Percentiles rank a stretch among this genome's conserved stretches.
These are phyloP conservation scores for Tetratostichococcus sp. DNA, from an alignment of 139 green algal species.

Conservation along the genomic window DNA sequence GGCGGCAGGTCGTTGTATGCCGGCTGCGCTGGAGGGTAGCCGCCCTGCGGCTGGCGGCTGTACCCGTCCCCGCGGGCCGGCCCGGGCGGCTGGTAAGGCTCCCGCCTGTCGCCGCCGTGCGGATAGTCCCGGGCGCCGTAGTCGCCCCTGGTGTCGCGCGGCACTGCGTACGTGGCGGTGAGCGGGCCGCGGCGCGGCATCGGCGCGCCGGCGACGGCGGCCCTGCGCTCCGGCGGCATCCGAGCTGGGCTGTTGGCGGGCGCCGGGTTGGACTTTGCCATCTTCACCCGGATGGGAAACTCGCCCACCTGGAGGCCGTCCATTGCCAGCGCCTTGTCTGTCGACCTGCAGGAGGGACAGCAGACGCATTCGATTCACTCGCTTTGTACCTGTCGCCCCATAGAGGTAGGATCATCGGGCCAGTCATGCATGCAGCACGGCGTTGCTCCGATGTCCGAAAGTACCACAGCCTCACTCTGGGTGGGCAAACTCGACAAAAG, in stretches of 20 bases:
- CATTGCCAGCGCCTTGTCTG: neutral
- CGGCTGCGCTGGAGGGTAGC: neutral
- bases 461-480: neutral
- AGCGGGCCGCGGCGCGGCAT: no score
- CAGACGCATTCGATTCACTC: no score
- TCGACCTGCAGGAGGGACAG: neutral
- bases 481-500: neutral
- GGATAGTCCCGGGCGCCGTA: neutral
- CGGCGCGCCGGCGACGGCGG: no score
- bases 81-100: no score
- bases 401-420: no score
- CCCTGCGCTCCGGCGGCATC: neutral
- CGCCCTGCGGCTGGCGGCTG: neutral
- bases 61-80: neutral
- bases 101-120: neutral
- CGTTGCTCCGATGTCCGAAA: no score
- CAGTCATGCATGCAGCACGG: no score
- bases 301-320: neutral
- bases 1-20: neutral
- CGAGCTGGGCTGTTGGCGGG: neutral
- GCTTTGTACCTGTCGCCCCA: no score
- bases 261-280: neutral
- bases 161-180: neutral
- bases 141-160: neutral
- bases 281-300: neutral